Evolutionary conservation across 139 green algal species (phyloP), one percentile per base, ranked within the genome.

Genomic region (Nannochloris sp.): DNA sequence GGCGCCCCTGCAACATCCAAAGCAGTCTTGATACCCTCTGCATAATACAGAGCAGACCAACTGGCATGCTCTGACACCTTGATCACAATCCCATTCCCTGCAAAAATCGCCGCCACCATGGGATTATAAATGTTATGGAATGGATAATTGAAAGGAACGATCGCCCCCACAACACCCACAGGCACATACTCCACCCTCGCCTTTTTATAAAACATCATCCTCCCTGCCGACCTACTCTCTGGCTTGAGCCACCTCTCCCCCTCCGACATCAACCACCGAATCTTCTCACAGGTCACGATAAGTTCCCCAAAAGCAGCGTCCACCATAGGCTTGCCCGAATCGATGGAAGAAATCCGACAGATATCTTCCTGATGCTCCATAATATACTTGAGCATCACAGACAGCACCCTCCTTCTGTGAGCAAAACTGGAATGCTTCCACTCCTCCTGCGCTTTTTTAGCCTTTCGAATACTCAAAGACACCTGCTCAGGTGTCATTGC

Each of bases 71-170:
- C 91, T 45, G 82, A 91, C 23, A 92, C 88, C 84, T 98, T 98
- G 71, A 98, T 85, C 17, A 97, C 87, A 26, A 97, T 83, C 25
- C 79, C 85, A 61, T 97, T 96, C 23, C 93, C 93, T n/a, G 91
- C 76, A 69, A 96, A 96, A 0, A 97, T 53, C 2, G 88, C 87
- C 1, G 92, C 87, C 1, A 86, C 86, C 16, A 98, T 78, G 1
- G 93, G 93, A 80, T 98, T 98, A 51, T 97, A 85, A 13, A 98
- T 78, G 75, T 98, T 98, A 82, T 98, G 93, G 72, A 98, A 97
- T 55, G 93, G 93, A 74, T 96, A 97, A 81, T 98, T 98, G 86
- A 88, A 98, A 8, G 93, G 92, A 49, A 98, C 90, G 62, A 98
- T 98, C 31, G 91, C 91, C 11, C 89, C 93, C 44, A 98, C 82